These are phyloP conservation scores for Ramaria sp. DNA, from an alignment of 768 basidiomycete genomes.

Conservation along the genomic window DNA sequence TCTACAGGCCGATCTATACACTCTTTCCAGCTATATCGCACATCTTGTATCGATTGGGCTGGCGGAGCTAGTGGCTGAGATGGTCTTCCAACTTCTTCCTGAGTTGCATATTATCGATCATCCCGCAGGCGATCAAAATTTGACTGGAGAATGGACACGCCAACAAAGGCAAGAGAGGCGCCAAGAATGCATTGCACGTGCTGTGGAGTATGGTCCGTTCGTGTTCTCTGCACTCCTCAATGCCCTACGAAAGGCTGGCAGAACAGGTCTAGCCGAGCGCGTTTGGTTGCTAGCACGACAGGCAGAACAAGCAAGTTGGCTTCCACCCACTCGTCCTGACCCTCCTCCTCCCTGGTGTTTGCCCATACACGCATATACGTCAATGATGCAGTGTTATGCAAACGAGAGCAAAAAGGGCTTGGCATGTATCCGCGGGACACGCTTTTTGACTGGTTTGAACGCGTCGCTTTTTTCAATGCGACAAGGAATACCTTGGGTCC, in stretches of 20 bases:
- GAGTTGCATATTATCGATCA: slow-evolving; percentile 32
- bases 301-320: slow-evolving; percentile 49
- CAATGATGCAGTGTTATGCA: slow-evolving; percentile 56
- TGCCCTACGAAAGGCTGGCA: slow-evolving; percentile 46
- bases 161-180: background rate
- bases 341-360: slow-evolving; percentile 48
- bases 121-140: slow-evolving; percentile 16
- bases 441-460: background rate
- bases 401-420: slow-evolving; percentile 10
- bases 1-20: slow-evolving; percentile 30
- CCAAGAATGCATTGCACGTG: slow-evolving; percentile 26
- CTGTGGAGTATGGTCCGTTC: slow-evolving; percentile 44
- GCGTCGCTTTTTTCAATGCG: background rate
- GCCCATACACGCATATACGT: slow-evolving; percentile 56
- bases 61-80: slow-evolving; percentile 30
- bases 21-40: slow-evolving; percentile 41
- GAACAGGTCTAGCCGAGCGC: slow-evolving; percentile 44
- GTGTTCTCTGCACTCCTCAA: slow-evolving; percentile 51
- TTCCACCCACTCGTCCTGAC: slow-evolving; percentile 13
- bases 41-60: slow-evolving; percentile 42
- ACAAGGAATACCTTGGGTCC: background rate
- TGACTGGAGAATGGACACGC: background rate
- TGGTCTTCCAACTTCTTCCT: slow-evolving; percentile 50
- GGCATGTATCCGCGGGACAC: background rate
- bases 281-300: slow-evolving; percentile 53